These are phyloP conservation scores for Tetrapisispora fleetii DNA, from an alignment of 805 yeast species.

Conservation along the genomic window DNA sequence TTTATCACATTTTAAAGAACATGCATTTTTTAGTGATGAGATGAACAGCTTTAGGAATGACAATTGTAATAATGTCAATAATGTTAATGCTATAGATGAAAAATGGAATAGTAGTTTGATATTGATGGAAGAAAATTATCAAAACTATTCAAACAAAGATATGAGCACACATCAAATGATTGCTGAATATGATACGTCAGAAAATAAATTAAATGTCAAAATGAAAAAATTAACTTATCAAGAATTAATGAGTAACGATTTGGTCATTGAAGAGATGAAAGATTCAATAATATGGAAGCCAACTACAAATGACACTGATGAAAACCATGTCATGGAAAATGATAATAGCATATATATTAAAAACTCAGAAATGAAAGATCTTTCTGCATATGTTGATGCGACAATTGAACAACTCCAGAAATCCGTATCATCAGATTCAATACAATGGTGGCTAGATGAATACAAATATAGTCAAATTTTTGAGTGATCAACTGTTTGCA, in stretches of 20 bases:
- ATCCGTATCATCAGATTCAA: not conserved
- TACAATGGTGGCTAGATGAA: slow-evolving; percentile 4
- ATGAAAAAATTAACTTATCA: slow-evolving; percentile 1
- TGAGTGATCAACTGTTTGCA: not conserved
- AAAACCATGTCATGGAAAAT: too few relatives aligned
- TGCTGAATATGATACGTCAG: not conserved
- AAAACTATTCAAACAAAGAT: not conserved
- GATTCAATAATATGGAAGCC: slow-evolving; percentile 4
- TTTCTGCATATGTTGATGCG: not conserved
- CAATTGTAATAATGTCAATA: not conserved
- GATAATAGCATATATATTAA: not conserved
- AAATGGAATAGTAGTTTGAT: not conserved
- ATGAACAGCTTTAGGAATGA: not conserved
- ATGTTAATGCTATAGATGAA: not conserved
- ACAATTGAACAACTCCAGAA: not conserved
- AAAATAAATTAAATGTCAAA: not conserved
- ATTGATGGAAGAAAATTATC: not conserved
- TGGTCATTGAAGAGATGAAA: not conserved
- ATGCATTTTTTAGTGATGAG: not conserved
- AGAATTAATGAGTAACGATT: not conserved
- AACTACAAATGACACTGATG: not conserved
- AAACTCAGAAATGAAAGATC: not conserved
- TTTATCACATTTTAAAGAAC: not conserved
- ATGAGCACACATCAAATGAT: slow-evolving; percentile 3
- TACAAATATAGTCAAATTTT: slow-evolving; percentile 1